Base-by-base conservation (phyloP, 805 yeast genomes). In the Candida suzukii region DNA sequence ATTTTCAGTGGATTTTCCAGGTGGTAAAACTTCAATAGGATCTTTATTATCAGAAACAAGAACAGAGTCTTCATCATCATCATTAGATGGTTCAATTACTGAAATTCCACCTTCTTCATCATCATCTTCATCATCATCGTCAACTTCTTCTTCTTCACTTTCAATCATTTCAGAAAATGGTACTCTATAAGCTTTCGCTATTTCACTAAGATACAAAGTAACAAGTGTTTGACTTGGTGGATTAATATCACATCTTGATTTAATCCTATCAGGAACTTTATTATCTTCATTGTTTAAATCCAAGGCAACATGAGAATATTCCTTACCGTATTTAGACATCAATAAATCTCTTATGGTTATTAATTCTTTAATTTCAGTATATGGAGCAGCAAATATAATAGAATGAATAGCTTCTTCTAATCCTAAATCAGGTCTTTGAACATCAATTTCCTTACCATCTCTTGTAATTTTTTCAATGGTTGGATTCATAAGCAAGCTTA, bases 331-430 rank as follows among this genome's bases (percentile, higher is more conserved):
- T 50, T 79, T 76, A 38, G 66, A 66, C 2, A 74, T 66, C 39
- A 88, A 62, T 25, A 83, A 46, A 28, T 88, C 95, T 38, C 77
- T 70, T 31, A 86, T 66, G 9, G 67, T 68, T 3, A 56, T 58
- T 41, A 88, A 55, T 55, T 88, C 96, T 57, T 83, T 84, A 40
- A 87, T 68, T 49, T 87, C 95, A 1, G 90, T 75, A 47, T 79
- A 78, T 17, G 82, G 75, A 1, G 90, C 78, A 4, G 88, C 70
- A 55, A 71, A 85, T 0, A 86, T 74, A 12, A 88, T 62, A 3
- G 87, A 72, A 49, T 74, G 73, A 3, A 83, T 82, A 0, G 95
- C 91, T 57, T 87, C 96, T 40, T 74, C 71, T 19, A 86, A 68
- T n/a, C 83, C 78, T 1, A 73, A 68, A 40, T 78, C 83, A 41